A percentile compares a stretch with the other conserved stretches of the same genome.
phyloP scores from a whole-genome alignment of 805 yeast genomes.

The Scheffersomyces stipitis region DNA sequence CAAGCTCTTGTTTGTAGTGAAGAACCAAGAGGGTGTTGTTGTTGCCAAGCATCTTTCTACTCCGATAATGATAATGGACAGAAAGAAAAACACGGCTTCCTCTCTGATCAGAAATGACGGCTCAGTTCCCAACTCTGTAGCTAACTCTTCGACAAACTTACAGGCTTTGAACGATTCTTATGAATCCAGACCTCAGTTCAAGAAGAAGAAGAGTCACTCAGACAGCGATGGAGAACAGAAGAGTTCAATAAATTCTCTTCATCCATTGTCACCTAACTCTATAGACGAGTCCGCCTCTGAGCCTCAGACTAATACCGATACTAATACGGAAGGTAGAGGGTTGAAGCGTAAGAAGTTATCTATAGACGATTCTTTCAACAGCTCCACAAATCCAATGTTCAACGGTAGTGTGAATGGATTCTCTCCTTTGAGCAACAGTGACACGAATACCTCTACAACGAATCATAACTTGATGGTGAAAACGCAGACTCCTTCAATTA shows the following conservation, averaged over 20 bases:
- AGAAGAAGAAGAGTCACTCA: conserved; percentile 8
- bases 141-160: conserved; percentile 22
- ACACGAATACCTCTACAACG: conserved; percentile 33
- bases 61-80: conserved; percentile 89
- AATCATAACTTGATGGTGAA: conserved; percentile 6
- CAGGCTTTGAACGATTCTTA: conserved; percentile 9
- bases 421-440: conserved; percentile 48
- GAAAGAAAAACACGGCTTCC: conserved; percentile 63
- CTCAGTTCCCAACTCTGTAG: conserved; percentile 17
- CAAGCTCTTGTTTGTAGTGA: conserved; percentile 65
- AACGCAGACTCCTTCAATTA: conserved; percentile 4
- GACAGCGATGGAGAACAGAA: conserved; percentile 6
- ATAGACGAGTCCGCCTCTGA: conserved; percentile 62
- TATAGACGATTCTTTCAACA: conserved; percentile 43
- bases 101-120: conserved; percentile 15
- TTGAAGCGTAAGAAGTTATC: conserved; percentile 51
- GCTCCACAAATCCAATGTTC: conserved; percentile 36
- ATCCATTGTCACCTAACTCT: conserved; percentile 61
- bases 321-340: conserved; percentile 35
- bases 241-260: conserved; percentile 11
- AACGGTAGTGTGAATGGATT: conserved; percentile 39
- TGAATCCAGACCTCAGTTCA: conserved; percentile 3
- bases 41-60: conserved; percentile 72
- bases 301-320: conserved; percentile 41
- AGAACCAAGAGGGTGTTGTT: conserved; percentile 57